Evolutionary conservation across 768 basidiomycete species (phyloP).

Genomic region (Naganishia friedmannii): DNA sequence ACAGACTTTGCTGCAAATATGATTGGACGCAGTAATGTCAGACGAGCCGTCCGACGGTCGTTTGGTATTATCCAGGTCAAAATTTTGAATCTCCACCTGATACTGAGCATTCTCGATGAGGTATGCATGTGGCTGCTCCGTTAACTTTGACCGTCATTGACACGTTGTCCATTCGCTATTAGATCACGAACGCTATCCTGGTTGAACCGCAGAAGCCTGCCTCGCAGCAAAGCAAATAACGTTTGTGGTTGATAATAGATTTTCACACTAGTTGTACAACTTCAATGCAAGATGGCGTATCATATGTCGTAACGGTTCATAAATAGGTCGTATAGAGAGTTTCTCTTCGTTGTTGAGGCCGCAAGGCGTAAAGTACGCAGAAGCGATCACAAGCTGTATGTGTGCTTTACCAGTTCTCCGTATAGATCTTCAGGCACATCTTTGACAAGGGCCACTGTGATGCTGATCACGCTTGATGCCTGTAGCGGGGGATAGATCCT

Average conservation of each 20-base stretch:
- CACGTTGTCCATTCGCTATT: background rate
- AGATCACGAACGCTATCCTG: conserved; percentile 3
- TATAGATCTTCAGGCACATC: conserved; percentile 69
- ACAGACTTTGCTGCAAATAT: conserved; percentile 91
- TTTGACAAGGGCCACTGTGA: conserved; percentile 88
- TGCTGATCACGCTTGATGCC: conserved; percentile 79
- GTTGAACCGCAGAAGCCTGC: background rate
- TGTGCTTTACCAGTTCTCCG: conserved; percentile 46
- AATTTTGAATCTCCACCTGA: conserved; percentile 88
- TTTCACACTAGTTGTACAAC: background rate
- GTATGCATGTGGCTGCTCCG: conserved; percentile 53
- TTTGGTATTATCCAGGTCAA: conserved; percentile 92
- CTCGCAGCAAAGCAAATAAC: background rate
- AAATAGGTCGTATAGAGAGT: conserved; percentile 1
- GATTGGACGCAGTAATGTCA: conserved; percentile 94
- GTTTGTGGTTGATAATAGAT: background rate
- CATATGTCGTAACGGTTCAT: background rate
- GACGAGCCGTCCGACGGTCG: conserved; percentile 83
- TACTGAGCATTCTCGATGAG: conserved; percentile 85
- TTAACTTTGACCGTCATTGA: background rate
- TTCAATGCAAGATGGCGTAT: background rate
- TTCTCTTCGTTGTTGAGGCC: background rate
- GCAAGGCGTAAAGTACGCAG: background rate
- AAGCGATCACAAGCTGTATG: conserved; percentile 32
- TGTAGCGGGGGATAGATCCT: conserved; percentile 91